Percentiles rank a stretch among this genome's conserved stretches.
phyloP scores from a whole-genome alignment of 1,284 basidiomycete genomes.

The Apiotrichum gamsii region DNA sequence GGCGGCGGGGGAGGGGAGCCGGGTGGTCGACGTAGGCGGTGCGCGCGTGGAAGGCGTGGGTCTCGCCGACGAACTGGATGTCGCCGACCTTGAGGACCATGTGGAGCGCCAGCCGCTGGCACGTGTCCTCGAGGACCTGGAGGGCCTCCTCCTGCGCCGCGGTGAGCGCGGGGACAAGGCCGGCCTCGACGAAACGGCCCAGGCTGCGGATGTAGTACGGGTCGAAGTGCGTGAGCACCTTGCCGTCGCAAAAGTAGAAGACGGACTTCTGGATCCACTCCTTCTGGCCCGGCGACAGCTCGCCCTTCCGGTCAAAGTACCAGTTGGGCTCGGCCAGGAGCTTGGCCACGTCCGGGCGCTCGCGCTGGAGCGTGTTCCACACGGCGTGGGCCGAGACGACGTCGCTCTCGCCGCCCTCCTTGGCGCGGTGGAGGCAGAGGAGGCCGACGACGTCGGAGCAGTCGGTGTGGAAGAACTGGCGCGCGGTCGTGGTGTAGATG shows the following conservation, averaged over 20 bases:
- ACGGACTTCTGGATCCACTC: slow-evolving; percentile 27
- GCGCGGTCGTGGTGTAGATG: slow-evolving; percentile 48
- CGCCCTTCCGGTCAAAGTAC: slow-evolving; percentile 47
- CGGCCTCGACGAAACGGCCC: slow-evolving; percentile 34
- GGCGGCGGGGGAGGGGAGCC: slow-evolving; percentile 42
- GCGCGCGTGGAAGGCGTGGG: slow-evolving; percentile 47
- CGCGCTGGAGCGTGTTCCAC: slow-evolving; percentile 48
- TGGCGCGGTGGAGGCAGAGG: slow-evolving; percentile 48
- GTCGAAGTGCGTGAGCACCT: slow-evolving; percentile 32
- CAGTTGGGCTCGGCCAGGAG: slow-evolving; percentile 40
- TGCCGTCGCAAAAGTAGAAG: slow-evolving; percentile 22
- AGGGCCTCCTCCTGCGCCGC: slow-evolving; percentile 45
- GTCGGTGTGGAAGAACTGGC: slow-evolving; percentile 48
- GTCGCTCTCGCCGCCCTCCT: slow-evolving; percentile 51
- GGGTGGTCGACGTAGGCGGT: slow-evolving; percentile 48
- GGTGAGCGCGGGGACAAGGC: slow-evolving; percentile 43
- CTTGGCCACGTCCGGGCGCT: slow-evolving; percentile 48
- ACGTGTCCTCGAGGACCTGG: slow-evolving; percentile 47
- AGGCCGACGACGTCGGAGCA: slow-evolving; percentile 45
- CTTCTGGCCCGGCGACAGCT: slow-evolving; percentile 41
- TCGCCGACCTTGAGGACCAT: slow-evolving; percentile 50
- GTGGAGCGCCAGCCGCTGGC: slow-evolving; percentile 44
- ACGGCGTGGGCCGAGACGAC: slow-evolving; percentile 48
- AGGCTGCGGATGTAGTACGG: slow-evolving; percentile 39
- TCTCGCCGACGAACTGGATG: slow-evolving; percentile 41